Conservation (phyloP, 768 basidiomycete species). For the Chalciporus pseudorubinellus region DNA sequence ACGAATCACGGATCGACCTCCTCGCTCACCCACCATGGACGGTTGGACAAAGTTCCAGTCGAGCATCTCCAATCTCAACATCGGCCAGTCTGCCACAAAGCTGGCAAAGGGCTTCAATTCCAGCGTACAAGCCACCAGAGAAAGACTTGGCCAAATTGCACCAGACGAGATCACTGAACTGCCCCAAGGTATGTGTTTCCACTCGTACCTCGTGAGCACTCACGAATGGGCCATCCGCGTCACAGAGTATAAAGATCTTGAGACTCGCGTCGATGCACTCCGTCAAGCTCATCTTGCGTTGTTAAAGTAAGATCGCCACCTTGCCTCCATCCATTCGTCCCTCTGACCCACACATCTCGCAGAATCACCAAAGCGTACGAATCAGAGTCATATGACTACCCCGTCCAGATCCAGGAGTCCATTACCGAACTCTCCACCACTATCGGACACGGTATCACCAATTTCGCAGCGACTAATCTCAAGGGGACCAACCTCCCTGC, state of each 20-base stretch:
- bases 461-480: slow-evolving; percentile 84
- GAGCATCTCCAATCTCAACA: slow-evolving; percentile 60
- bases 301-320: slow-evolving; percentile 60
- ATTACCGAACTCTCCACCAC: slow-evolving; percentile 66
- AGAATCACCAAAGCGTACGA: slow-evolving; percentile 91
- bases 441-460: slow-evolving; percentile 72
- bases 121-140: slow-evolving; percentile 81
- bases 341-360: neutral
- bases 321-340: neutral
- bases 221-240: neutral
- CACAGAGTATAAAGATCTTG: slow-evolving; percentile 95
- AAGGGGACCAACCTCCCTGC: slow-evolving; percentile 86
- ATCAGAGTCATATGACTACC: slow-evolving; percentile 85
- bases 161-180: slow-evolving; percentile 94
- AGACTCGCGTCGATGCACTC: slow-evolving; percentile 91
- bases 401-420: slow-evolving; percentile 83
- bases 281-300: slow-evolving; percentile 70
- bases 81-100: slow-evolving; percentile 73
- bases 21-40: slow-evolving; percentile 36
- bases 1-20: neutral
- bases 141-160: slow-evolving; percentile 86
- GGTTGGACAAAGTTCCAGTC: slow-evolving; percentile 69
- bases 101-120: slow-evolving; percentile 77
- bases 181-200: slow-evolving; percentile 62
- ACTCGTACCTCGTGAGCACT: neutral